phyloP scores from a whole-genome alignment of 2,329 filamentous ascomycete species.

The Ustilaginoidea virens region DNA sequence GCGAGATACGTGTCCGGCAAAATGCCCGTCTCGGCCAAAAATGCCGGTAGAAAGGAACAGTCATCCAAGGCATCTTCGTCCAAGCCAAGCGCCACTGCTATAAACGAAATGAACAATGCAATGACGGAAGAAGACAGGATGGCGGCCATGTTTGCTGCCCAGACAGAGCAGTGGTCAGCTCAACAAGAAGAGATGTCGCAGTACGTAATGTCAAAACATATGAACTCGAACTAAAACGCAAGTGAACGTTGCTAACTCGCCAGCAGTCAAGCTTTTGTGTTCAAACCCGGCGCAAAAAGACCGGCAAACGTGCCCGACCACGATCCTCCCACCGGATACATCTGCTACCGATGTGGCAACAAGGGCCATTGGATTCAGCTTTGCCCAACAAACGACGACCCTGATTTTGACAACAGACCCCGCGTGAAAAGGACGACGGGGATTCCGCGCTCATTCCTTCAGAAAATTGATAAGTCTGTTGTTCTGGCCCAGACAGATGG shows the following conservation, averaged over 20 bases:
- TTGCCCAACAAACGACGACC: slow-evolving; percentile 96
- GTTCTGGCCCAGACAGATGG: slow-evolving; percentile 58
- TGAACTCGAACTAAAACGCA: not conserved
- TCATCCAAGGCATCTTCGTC: slow-evolving; percentile 39
- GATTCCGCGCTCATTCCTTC: slow-evolving; percentile 88
- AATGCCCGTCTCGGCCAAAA: slow-evolving; percentile 81
- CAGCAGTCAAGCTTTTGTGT: slow-evolving; percentile 43
- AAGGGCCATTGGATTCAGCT: slow-evolving; percentile 99
- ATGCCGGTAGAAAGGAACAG: slow-evolving; percentile 52
- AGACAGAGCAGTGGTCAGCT: slow-evolving; percentile 82
- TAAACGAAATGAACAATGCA: slow-evolving; percentile 55
- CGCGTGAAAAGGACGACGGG: slow-evolving; percentile 93
- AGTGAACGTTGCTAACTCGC: slow-evolving; percentile 20
- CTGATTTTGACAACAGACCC: slow-evolving; percentile 84
- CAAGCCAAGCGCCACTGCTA: slow-evolving; percentile 41
- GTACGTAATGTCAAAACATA: slow-evolving; percentile 26
- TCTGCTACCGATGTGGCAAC: slow-evolving; percentile 90
- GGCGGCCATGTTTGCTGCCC: slow-evolving; percentile 78
- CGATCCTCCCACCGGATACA: slow-evolving; percentile 82
- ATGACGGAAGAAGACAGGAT: slow-evolving; percentile 92
- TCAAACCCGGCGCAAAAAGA: slow-evolving; percentile 47
- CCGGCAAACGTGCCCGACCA: slow-evolving; percentile 73
- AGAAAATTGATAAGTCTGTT: slow-evolving; percentile 84
- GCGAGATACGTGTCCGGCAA: slow-evolving; percentile 93
- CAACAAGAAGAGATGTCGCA: slow-evolving; percentile 89